phyloP scores from a whole-genome alignment of 768 basidiomycete genomes.

The Lactarius pseudohatsudake region DNA sequence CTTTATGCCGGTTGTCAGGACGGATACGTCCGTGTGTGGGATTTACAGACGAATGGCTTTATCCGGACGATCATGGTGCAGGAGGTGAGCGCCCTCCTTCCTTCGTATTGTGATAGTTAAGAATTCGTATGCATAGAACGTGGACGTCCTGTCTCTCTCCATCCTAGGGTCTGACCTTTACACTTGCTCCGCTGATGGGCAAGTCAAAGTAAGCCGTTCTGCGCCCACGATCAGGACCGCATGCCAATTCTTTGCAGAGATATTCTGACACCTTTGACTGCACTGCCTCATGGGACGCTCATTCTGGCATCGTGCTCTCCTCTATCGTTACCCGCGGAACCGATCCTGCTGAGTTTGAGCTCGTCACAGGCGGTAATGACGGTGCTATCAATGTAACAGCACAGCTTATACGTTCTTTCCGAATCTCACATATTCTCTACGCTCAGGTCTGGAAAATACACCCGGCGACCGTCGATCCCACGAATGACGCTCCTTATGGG shows the following conservation, averaged over 20 bases:
- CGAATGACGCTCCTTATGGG: conserved; percentile 10
- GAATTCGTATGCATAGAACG: conserved; percentile 44
- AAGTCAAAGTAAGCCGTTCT: conserved; percentile 56
- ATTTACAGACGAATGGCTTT: conserved; percentile 84
- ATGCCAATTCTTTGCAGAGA: conserved; percentile 45
- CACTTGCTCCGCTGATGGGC: conserved; percentile 52
- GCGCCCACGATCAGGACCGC: background rate
- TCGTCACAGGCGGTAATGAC: conserved; percentile 85
- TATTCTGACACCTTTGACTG: conserved; percentile 87
- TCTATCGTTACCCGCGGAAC: conserved; percentile 54
- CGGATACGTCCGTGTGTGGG: conserved; percentile 88
- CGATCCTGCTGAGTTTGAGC: conserved; percentile 37
- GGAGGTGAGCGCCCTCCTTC: conserved; percentile 49
- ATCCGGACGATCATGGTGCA: conserved; percentile 86
- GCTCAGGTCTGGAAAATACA: conserved; percentile 44
- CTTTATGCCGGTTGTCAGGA: conserved; percentile 94
- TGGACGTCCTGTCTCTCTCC: conserved; percentile 82
- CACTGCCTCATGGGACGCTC: conserved; percentile 78
- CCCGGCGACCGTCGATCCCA: conserved; percentile 9
- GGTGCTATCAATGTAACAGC: conserved; percentile 70
- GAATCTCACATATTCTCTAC: conserved; percentile 3
- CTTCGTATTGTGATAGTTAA: background rate
- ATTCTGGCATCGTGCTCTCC: conserved; percentile 80
- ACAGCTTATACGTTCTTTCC: background rate
- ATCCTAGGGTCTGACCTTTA: conserved; percentile 58